Evolutionary conservation across 176 grass and related monocot genomes (phyloP).

Genomic region (Ensete ventricosum): DNA sequence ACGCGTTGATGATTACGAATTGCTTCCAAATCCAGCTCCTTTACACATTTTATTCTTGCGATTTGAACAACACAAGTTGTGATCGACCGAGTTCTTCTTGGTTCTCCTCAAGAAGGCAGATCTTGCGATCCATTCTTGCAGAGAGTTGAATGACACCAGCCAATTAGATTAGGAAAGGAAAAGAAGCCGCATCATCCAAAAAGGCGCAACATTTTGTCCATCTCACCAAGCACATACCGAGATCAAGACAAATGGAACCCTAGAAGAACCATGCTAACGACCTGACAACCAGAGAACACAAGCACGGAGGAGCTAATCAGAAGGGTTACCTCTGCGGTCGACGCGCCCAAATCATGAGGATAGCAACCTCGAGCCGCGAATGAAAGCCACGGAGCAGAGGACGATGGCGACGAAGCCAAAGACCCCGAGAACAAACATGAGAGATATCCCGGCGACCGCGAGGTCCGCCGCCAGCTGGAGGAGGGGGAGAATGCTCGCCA

Average conservation of each 20-base stretch:
- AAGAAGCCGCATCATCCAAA: neutral
- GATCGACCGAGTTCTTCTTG: too few relatives aligned
- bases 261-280: neutral
- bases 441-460: constrained; percentile 63
- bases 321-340: neutral
- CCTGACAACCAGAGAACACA: neutral
- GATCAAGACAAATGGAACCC: neutral
- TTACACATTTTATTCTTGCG: too few relatives aligned
- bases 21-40: too few relatives aligned
- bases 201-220: too few relatives aligned
- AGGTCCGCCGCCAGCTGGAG: constrained; percentile 67
- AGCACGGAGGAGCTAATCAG: neutral
- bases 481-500: constrained; percentile 39
- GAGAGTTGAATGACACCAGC: too few relatives aligned
- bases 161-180: neutral
- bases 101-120: too few relatives aligned
- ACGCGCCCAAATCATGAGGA: neutral
- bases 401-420: constrained; percentile 63
- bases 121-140: too few relatives aligned
- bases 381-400: constrained; percentile 64
- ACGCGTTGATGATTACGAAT: too few relatives aligned
- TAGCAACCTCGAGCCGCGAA: constrained; percentile 50
- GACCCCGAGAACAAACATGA: constrained; percentile 52
- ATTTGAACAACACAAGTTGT: too few relatives aligned
- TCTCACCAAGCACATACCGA: neutral